phyloP scores from a whole-genome alignment of 2,329 filamentous ascomycete species.

The Ampelomyces quisqualis region DNA sequence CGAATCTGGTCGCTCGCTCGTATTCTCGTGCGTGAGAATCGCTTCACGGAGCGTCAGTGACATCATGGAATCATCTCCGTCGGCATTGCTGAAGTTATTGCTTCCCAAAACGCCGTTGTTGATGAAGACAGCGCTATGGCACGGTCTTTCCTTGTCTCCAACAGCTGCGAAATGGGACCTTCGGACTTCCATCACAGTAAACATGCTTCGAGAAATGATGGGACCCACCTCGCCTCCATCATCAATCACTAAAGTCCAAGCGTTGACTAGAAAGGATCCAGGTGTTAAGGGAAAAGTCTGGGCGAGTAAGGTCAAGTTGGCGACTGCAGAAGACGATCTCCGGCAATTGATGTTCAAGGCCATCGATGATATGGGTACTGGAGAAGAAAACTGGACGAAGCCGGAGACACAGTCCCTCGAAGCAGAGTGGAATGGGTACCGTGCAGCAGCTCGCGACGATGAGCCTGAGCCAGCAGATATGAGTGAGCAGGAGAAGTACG shows the following conservation, averaged over 20 bases:
- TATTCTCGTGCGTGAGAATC: not conserved
- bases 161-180: constrained; percentile 77
- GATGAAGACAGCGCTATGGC: constrained; percentile 61
- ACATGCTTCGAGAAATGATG: constrained; percentile 61
- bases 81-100: constrained; percentile 37
- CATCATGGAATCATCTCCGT: constrained; percentile 40
- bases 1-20: no score
- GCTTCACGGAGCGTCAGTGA: not conserved
- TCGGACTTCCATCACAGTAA: constrained; percentile 69
- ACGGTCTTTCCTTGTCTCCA: constrained; percentile 67
- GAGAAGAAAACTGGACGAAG: constrained; percentile 31
- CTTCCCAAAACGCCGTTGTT: constrained; percentile 58
- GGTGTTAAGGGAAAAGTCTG: constrained; percentile 78
- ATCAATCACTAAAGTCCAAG: constrained; percentile 54
- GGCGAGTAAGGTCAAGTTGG: constrained; percentile 70
- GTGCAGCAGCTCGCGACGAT: constrained; percentile 55
- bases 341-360: constrained; percentile 60
- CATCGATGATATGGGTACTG: constrained; percentile 57
- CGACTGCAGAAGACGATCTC: constrained; percentile 55
- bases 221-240: constrained; percentile 26
- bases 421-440: constrained; percentile 75
- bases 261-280: constrained; percentile 60
- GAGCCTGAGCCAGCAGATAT: constrained; percentile 55
- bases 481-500: constrained; percentile 65
- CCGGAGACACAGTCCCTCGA: constrained; percentile 61